Evolutionary conservation across 2,329 filamentous ascomycete genomes (phyloP).

Genomic region (Colletotrichum acutatum): DNA sequence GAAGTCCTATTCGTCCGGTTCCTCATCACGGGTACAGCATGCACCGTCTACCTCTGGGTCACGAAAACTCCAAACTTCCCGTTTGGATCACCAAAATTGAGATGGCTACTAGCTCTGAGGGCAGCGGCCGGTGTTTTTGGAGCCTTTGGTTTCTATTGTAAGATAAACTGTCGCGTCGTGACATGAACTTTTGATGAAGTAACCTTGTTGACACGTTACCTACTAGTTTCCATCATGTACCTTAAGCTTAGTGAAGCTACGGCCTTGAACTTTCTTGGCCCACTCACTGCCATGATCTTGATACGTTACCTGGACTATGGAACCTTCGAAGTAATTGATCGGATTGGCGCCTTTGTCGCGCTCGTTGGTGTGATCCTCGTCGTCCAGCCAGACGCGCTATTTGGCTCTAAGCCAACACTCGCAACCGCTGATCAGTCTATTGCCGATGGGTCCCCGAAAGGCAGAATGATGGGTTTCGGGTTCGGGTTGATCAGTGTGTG

Average conservation of each 20-base stretch:
- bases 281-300: constrained; percentile 25
- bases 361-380: constrained; percentile 19
- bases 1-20: constrained; percentile 30
- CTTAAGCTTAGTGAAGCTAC: constrained; percentile 30
- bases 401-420: background rate
- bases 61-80: constrained; percentile 1
- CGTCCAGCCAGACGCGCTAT: constrained; percentile 22
- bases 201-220: background rate
- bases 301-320: constrained; percentile 21
- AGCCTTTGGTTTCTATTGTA: constrained; percentile 25
- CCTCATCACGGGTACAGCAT: constrained; percentile 17
- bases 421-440: background rate
- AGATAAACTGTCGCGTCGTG: background rate
- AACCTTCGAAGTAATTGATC: constrained; percentile 15
- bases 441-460: background rate
- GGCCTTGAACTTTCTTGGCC: constrained; percentile 24
- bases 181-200: fast-evolving
- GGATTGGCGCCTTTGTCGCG: constrained; percentile 12
- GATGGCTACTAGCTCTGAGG: constrained; percentile 12
- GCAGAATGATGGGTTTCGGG: constrained; percentile 22
- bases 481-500: constrained; percentile 20
- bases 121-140: constrained; percentile 20
- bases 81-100: constrained; percentile 1
- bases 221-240: constrained; percentile 25
- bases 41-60: background rate